Evolutionary conservation across 2,329 filamentous ascomycete genomes (phyloP).

Genomic region (Exophiala spinifera): DNA sequence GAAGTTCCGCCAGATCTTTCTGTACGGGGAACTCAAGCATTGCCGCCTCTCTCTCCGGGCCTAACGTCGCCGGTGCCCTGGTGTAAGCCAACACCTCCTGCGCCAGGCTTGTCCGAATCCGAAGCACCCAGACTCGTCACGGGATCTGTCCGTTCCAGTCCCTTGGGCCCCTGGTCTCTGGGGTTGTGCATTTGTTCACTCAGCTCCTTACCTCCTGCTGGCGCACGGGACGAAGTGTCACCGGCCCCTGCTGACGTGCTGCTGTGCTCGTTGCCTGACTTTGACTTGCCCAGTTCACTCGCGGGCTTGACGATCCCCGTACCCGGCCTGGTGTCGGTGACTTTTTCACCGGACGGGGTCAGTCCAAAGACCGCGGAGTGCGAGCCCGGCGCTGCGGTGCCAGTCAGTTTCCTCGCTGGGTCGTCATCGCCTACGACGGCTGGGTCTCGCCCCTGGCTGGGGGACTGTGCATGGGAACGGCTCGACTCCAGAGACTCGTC

Average conservation of each 20-base stretch:
- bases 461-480: slow-evolving; percentile 2
- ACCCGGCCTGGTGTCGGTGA: slow-evolving; percentile 6
- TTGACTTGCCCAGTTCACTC: neutral
- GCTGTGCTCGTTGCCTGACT: neutral
- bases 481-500: neutral
- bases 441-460: slow-evolving; percentile 22
- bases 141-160: slow-evolving; percentile 19
- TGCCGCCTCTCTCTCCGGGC: neutral
- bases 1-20: too few species aligned
- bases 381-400: slow-evolving; percentile 22
- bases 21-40: too few species aligned
- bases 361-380: slow-evolving; percentile 28
- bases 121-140: slow-evolving; percentile 2
- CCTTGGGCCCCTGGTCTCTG: slow-evolving; percentile 9
- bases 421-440: slow-evolving; percentile 18
- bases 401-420: slow-evolving; percentile 16
- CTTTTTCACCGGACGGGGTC: slow-evolving; percentile 23
- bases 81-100: slow-evolving; percentile 6
- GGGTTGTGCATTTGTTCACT: slow-evolving; percentile 17
- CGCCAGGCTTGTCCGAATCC: slow-evolving; percentile 8
- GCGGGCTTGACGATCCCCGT: slow-evolving; percentile 5
- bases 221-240: slow-evolving; percentile 6
- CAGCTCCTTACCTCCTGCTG: slow-evolving; percentile 1
- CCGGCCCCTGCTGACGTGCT: neutral
- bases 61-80: slow-evolving; percentile 6